A percentile compares a stretch with the other conserved stretches of the same genome.
Evolutionary conservation across 768 basidiomycete genomes (phyloP).

Genomic region (Suillus paluster): DNA sequence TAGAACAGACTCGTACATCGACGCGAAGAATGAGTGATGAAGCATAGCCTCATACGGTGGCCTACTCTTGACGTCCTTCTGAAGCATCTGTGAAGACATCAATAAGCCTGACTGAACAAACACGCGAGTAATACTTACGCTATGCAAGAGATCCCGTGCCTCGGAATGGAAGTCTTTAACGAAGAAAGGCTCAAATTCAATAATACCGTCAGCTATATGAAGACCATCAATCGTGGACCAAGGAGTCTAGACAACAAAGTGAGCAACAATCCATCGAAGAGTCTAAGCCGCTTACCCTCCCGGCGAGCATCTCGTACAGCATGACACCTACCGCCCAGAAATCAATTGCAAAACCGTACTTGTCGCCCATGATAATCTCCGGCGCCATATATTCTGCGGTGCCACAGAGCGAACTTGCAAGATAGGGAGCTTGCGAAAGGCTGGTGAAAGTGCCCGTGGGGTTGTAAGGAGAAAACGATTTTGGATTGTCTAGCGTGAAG

Average conservation of each 20-base stretch:
- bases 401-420: slow-evolving; percentile 9
- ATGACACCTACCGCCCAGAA: slow-evolving; percentile 19
- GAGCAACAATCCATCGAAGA: background rate
- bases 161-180: background rate
- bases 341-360: slow-evolving; percentile 17
- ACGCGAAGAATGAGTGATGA: slow-evolving; percentile 12
- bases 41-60: slow-evolving; percentile 13
- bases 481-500: slow-evolving; percentile 12
- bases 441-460: background rate
- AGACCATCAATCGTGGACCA: background rate
- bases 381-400: slow-evolving; percentile 17
- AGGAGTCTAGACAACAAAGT: slow-evolving; percentile 10
- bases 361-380: slow-evolving; percentile 8
- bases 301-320: slow-evolving; percentile 16
- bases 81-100: slow-evolving; percentile 13
- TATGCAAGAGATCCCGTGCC: slow-evolving; percentile 5
- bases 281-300: slow-evolving; percentile 6
- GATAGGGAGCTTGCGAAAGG: slow-evolving; percentile 11
- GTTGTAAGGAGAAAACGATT: slow-evolving; percentile 12
- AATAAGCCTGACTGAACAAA: background rate
- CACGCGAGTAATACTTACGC: background rate
- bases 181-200: background rate
- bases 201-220: background rate
- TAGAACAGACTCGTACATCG: slow-evolving; percentile 4
- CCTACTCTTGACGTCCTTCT: slow-evolving; percentile 8